phyloP scores from a whole-genome alignment of 192 early-diverging fungal species.

The Coemansia sp. region DNA sequence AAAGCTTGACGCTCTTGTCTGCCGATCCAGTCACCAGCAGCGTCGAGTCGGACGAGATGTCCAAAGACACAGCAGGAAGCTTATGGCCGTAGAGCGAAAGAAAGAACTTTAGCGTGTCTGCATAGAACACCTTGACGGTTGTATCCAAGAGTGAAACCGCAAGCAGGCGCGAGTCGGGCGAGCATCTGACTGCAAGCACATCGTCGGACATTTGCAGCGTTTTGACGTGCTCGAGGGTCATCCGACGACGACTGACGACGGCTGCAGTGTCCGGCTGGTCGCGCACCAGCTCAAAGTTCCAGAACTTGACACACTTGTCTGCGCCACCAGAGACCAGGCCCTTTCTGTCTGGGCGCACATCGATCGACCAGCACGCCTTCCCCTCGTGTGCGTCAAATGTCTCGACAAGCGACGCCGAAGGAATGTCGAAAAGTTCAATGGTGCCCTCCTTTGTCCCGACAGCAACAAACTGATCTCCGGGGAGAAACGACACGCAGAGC shows the following conservation, averaged over 20 bases:
- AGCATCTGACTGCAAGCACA: conserved; percentile 81
- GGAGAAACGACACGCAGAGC: conserved; percentile 89
- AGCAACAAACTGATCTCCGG: conserved; percentile 79
- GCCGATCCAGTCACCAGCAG: conserved; percentile 93
- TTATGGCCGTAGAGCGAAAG: conserved; percentile 97
- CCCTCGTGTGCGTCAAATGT: conserved; percentile 90
- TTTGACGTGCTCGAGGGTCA: conserved; percentile 82
- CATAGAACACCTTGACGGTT: conserved; percentile 97
- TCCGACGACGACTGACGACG: conserved; percentile 55
- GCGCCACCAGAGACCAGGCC: conserved; percentile 90
- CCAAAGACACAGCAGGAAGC: conserved; percentile 96
- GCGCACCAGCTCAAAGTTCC: conserved; percentile 85
- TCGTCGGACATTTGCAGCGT: conserved; percentile 95
- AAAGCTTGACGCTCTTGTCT: conserved; percentile 97
- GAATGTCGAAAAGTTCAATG: conserved; percentile 88
- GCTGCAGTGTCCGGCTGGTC: conserved; percentile 27
- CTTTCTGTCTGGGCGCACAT: conserved; percentile 80
- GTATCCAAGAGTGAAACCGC: conserved; percentile 91
- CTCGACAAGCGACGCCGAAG: conserved; percentile 79
- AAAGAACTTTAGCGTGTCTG: conserved; percentile 95
- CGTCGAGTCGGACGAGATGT: conserved; percentile 92
- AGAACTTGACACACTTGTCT: conserved; percentile 97
- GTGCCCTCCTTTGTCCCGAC: conserved; percentile 94
- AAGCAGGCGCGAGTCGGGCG: conserved; percentile 81
- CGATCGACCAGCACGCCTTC: conserved; percentile 77